Conservation (phyloP, 2,329 filamentous ascomycete species). For the Ceratocystiopsis minuta region DNA sequence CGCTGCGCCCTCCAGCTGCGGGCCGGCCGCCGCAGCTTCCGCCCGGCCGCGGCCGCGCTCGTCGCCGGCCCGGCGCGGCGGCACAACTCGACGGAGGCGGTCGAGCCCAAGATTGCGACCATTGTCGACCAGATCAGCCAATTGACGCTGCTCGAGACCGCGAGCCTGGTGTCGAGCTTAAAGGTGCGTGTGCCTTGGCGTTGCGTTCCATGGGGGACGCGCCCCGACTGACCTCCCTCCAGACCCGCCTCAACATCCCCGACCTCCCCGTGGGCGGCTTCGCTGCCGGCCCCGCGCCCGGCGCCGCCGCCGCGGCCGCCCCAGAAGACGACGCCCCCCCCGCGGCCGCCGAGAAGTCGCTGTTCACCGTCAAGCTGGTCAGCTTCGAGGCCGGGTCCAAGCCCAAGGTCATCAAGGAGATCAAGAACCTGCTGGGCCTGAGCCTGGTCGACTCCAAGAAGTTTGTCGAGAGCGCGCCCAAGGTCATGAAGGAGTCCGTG, state of each 20-base stretch:
- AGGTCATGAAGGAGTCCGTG: slow-evolving; percentile 97
- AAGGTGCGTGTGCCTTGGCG: slow-evolving; percentile 59
- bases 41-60: slow-evolving; percentile 19
- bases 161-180: slow-evolving; percentile 81
- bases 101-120: slow-evolving; percentile 76
- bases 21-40: slow-evolving; percentile 23
- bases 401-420: slow-evolving; percentile 99
- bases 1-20: slow-evolving; percentile 46
- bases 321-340: slow-evolving; percentile 81
- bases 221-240: too few species aligned
- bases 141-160: slow-evolving; percentile 93
- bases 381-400: slow-evolving; percentile 78
- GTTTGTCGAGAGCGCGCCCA: slow-evolving; percentile 95
- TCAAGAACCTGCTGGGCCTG: slow-evolving; percentile 88
- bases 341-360: slow-evolving; percentile 81
- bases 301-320: slow-evolving; percentile 46
- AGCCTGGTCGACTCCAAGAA: slow-evolving; percentile 99
- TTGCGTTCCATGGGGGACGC: too few species aligned
- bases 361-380: slow-evolving; percentile 91
- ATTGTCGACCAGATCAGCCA: slow-evolving; percentile 99
- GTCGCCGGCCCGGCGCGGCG: slow-evolving; percentile 37
- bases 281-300: slow-evolving; percentile 37
- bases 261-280: slow-evolving; percentile 92
- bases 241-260: slow-evolving; percentile 93
- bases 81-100: slow-evolving; percentile 73